Base-by-base conservation (phyloP, 805 yeast genomes). In the Hanseniaspora taiwanica region DNA sequence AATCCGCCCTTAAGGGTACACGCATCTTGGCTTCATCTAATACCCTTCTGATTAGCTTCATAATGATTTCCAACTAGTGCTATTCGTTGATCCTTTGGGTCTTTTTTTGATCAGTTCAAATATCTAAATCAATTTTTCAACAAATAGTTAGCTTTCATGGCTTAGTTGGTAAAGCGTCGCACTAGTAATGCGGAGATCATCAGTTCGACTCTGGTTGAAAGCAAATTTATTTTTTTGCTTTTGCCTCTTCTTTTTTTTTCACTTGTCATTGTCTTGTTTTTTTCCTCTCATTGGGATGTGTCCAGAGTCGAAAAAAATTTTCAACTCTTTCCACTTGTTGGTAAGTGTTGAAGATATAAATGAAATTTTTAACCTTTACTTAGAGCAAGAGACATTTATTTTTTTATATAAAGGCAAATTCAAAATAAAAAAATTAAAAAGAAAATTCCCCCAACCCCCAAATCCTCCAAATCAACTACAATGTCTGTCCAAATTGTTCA, bases 401-500 rank as follows among this genome's bases (percentile, higher is more conserved):
- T n/a, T n/a, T n/a, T n/a, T n/a, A n/a, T n/a, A n/a, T n/a, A n/a
- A n/a, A n/a, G n/a, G n/a, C n/a, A n/a, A n/a, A n/a, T n/a, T n/a
- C n/a, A n/a, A n/a, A n/a, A n/a, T n/a, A n/a, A n/a, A n/a, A n/a
- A n/a, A n/a, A n/a, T n/a, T n/a, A n/a, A n/a, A n/a, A n/a, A n/a
- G n/a, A n/a, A n/a, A n/a, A n/a, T n/a, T n/a, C n/a, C n/a, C n/a
- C n/a, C 29, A 4, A 4, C 29, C 10, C 29, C 10, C 29, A 13
- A 25, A 25, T 8, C 10, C 25, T 4, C 29, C 13, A 29, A 29
- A n/a, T 8, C 17, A 29, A 14, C 7, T 7, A 29, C n/a, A 29
- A 29, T 29, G 33, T 29, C 33, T 29, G 18, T 29, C 14, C 18
- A 29, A 29, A 29, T 29, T 29, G 33, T 82, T 65, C 71, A 87